phyloP scores from a whole-genome alignment of 768 basidiomycete genomes.

The Chiua virens region DNA sequence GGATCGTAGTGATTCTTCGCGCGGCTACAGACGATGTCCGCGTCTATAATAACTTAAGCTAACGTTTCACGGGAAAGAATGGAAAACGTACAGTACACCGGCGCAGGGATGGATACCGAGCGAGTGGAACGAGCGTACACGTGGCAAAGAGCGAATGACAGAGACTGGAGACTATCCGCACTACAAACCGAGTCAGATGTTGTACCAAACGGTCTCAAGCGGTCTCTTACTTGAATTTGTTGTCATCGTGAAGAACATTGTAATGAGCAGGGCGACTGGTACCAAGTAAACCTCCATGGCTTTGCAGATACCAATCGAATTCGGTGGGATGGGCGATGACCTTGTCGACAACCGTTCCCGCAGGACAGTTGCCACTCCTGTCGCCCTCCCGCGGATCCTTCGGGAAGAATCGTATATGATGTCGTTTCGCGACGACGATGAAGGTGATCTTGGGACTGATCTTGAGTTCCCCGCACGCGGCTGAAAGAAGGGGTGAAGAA shows the following conservation, averaged over 20 bases:
- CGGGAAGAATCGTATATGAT: conserved; percentile 55
- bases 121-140: conserved; percentile 80
- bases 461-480: conserved; percentile 56
- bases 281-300: conserved; percentile 75
- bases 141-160: conserved; percentile 77
- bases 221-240: conserved; percentile 52
- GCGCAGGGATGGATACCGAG: conserved; percentile 80
- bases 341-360: conserved; percentile 76
- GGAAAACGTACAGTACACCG: conserved; percentile 66
- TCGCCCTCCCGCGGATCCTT: conserved; percentile 46
- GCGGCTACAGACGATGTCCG: conserved; percentile 73
- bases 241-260: conserved; percentile 45
- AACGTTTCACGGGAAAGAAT: background rate
- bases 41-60: conserved; percentile 45
- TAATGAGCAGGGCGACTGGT: conserved; percentile 72
- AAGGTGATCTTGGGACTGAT: conserved; percentile 71
- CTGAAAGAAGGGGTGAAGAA: conserved; percentile 37
- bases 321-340: conserved; percentile 70
- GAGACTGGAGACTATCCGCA: conserved; percentile 64
- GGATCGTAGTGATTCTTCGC: conserved; percentile 83
- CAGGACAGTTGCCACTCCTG: conserved; percentile 68
- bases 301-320: conserved; percentile 77
- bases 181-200: conserved; percentile 32
- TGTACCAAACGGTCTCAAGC: background rate
- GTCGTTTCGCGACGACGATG: conserved; percentile 72